Evolutionary conservation across 2,329 filamentous ascomycete genomes (phyloP).

Genomic region (Coleophoma crateriformis): DNA sequence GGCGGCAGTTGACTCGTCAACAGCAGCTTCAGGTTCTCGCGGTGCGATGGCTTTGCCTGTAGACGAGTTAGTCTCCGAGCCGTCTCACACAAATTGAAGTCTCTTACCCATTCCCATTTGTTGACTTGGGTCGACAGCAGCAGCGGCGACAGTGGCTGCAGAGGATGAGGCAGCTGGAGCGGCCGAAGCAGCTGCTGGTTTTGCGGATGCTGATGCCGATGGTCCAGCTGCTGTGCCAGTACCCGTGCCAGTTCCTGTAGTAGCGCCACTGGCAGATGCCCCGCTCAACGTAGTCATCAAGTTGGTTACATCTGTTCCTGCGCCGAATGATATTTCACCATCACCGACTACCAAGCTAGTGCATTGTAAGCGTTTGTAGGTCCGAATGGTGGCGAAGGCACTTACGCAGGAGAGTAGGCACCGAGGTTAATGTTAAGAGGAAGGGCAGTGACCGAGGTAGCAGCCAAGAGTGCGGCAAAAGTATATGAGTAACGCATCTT

Average conservation of each 20-base stretch:
- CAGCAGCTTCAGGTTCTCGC: conserved; percentile 2
- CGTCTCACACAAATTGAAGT: conserved; percentile 4
- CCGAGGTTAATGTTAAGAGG: conserved; percentile 48
- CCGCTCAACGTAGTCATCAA: conserved; percentile 39
- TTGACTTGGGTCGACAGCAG: too few relatives aligned
- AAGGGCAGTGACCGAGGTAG: conserved; percentile 28
- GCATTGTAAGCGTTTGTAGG: not conserved
- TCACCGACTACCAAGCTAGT: conserved; percentile 42
- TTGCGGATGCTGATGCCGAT: not conserved
- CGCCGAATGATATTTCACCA: conserved; percentile 43
- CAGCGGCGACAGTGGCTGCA: not conserved
- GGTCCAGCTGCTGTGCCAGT: not conserved
- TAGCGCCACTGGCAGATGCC: conserved; percentile 24
- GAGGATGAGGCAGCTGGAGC: not conserved
- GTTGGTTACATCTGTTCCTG: conserved; percentile 32
- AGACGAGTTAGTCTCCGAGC: not conserved
- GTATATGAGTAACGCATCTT: conserved; percentile 14
- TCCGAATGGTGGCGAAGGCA: not conserved
- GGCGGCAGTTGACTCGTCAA: conserved; percentile 17
- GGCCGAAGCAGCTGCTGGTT: conserved; percentile 2
- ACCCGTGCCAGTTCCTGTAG: conserved; percentile 3
- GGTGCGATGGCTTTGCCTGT: conserved; percentile 5
- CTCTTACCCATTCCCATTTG: not conserved
- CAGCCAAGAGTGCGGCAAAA: conserved; percentile 10
- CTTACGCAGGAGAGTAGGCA: conserved; percentile 39